Evolutionary conservation across 352 stramenopile species (phyloP), one percentile per base, ranked within the genome.

Genomic region (Phytophthora pini): DNA sequence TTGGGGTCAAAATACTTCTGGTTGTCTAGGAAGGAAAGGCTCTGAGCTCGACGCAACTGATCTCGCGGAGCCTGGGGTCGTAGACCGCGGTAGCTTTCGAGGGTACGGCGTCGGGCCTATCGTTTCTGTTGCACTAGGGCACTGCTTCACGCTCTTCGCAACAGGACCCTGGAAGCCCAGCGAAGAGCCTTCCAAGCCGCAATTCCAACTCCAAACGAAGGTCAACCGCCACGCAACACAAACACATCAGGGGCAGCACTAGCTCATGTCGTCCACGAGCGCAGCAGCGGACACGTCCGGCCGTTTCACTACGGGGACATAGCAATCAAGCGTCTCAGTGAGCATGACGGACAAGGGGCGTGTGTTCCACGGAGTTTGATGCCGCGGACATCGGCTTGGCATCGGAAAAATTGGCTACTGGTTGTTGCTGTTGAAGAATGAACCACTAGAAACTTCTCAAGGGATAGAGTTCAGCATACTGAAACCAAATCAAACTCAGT

Each of bases 81-180:
- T 92, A 4, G 58, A 77, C 46, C 62, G 52, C 12, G 55, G 60
- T 12, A 65, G 44, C 22, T 76, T 77, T 44, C 60, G 51, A 4
- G 48, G 58, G 24, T 89, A 76, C 43, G 79, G 77, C 3, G 70
- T 89, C 0, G 77, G 79, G 1, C 65, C 76, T 0, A 72, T 90
- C 47, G 63, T 84, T 11, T 88, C 80, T 40, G 68, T 93, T 29
- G 71, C 84, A 3, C 74, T 65, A 5, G 84, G 84, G 5, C 68
- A 84, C 26, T 55, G 67, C 2, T 93, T 93, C 55, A 93, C 82
- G 0, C 10, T 93, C 4, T 74, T 92, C 3, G 75, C 71, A 2
- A 90, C 82, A 1, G 76, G 76, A 0, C 79, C 75, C 0, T 88
- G 80, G 72, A 67, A 77, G 31, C 61, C 65, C 6, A 61, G 74